Percentiles rank a stretch among this genome's conserved stretches.
Evolutionary conservation across 108 stramenopile genomes (phyloP).

Genomic region (Cyclotella cryptica): DNA sequence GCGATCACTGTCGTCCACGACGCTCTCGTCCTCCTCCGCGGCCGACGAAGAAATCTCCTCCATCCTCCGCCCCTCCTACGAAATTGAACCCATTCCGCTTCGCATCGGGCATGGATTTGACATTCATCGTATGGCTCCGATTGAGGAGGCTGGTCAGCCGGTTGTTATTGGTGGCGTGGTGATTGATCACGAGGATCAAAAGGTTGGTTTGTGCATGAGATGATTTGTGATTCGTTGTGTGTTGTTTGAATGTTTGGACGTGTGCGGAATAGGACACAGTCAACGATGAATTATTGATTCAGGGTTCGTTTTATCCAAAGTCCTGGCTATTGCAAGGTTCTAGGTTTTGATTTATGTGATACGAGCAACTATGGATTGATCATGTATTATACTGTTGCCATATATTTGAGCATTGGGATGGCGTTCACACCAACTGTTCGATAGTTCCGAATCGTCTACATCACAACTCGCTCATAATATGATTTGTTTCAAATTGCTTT

Average conservation of each 20-base stretch:
- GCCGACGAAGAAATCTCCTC: slow-evolving; percentile 40
- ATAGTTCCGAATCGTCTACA: not conserved
- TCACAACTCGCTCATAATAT: too few species aligned
- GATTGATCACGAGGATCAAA: slow-evolving; percentile 83
- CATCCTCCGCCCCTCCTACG: slow-evolving; percentile 71
- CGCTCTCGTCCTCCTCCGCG: not conserved
- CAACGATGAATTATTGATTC: too few species aligned
- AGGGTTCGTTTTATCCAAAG: too few species aligned
- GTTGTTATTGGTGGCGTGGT: slow-evolving; percentile 92
- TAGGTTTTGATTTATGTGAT: too few species aligned
- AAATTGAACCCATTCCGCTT: slow-evolving; percentile 81
- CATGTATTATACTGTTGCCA: too few species aligned
- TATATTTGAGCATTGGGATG: too few species aligned
- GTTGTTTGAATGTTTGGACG: too few species aligned
- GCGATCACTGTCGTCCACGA: not conserved
- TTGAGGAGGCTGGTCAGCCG: slow-evolving; percentile 89
- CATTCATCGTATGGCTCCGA: slow-evolving; percentile 93
- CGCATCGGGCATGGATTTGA: slow-evolving; percentile 97
- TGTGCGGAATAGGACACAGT: too few species aligned
- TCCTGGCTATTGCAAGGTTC: too few species aligned
- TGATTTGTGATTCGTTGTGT: too few species aligned
- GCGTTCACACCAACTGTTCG: not conserved
- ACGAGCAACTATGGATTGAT: too few species aligned
- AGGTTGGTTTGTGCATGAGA: slow-evolving; percentile 40
- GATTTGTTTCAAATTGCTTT: not conserved